Evolutionary conservation across 2,329 filamentous ascomycete genomes (phyloP), one percentile per base, ranked within the genome.

Genomic region (Alternaria alternata): DNA sequence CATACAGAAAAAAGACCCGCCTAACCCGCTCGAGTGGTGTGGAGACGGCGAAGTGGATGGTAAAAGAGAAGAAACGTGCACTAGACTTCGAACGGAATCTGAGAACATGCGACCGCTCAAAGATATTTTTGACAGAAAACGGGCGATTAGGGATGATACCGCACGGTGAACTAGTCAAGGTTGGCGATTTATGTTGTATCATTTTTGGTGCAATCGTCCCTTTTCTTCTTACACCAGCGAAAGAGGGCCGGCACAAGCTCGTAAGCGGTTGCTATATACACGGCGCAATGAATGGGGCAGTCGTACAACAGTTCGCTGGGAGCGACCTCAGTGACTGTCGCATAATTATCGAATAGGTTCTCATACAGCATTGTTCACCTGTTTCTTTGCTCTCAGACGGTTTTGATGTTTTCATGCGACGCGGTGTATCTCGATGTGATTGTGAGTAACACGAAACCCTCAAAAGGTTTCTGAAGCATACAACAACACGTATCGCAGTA

Each of bases 1-100:
- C 28, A 30, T 11, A 30, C 28, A 30, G 4, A 0, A 30, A 1
- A 12, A 30, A 30, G 28, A 30, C 3, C 9, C 9, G 9, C 9
- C 1, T 30, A 3, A 9, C 28, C 28, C 28, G 11, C 11, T 5
- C 4, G 28, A 30, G 28, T 30, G 28, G 9, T 30, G 8, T 11
- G 11, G 11, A 30, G 28, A 11, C 3, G 5, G 28, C 1, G 5
- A 1, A 11, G 1, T 1, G 2, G n/a, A 30, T n/a, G n/a, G n/a
- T n/a, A n/a, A n/a, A n/a, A n/a, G 28, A 30, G 0, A 4, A 11
- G 5, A 1, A 1, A 30, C 3, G 1, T 30, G 28, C 28, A 30
- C 4, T 11, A 0, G 0, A 11, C 5, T 28, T 41, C 7, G 18
- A 9, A 22, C 0, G 0, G 3, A 1, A 0, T 8, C 16, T 41